These are phyloP conservation scores for Tolypocladium paradoxum DNA, from an alignment of 2,329 filamentous ascomycete species.

Conservation along the genomic window DNA sequence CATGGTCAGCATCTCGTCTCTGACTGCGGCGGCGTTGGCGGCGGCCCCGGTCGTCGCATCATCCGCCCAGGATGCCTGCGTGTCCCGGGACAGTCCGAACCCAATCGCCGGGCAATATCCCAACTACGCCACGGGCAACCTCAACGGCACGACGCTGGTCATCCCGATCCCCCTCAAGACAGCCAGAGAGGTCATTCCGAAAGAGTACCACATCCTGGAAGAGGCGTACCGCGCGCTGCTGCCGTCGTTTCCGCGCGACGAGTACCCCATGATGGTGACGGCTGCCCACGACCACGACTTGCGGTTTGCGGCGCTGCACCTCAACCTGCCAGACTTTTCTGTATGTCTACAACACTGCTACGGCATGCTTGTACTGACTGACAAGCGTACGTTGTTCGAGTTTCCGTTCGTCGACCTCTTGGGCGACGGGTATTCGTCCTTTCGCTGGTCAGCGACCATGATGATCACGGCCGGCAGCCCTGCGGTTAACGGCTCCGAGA, in stretches of 20 bases:
- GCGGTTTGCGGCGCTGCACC: conserved; percentile 6
- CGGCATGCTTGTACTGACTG: neutral
- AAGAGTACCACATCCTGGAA: conserved; percentile 37
- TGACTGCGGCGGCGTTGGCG: neutral
- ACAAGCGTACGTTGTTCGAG: conserved; percentile 38
- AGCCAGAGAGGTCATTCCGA: conserved; percentile 36
- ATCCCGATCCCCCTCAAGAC: conserved; percentile 37
- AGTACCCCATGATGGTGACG: conserved; percentile 42
- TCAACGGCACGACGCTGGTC: conserved; percentile 42
- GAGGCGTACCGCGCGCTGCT: conserved; percentile 34
- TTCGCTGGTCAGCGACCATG: conserved; percentile 37
- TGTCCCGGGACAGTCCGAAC: conserved; percentile 19
- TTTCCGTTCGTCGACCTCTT: conserved; percentile 46
- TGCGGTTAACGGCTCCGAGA: conserved; percentile 31
- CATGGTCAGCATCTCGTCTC: neutral
- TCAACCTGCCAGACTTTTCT: neutral
- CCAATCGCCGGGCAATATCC: conserved; percentile 36
- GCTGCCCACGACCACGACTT: conserved; percentile 41
- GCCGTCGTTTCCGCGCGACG: conserved; percentile 35
- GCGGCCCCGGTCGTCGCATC: neutral
- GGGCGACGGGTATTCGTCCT: conserved; percentile 37
- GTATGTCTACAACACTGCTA: neutral
- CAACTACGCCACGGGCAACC: conserved; percentile 35
- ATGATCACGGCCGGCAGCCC: conserved; percentile 33
- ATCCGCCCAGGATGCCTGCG: neutral